Base-by-base conservation (phyloP, 2,329 filamentous ascomycete species). In the Pezicula rhizophila region DNA sequence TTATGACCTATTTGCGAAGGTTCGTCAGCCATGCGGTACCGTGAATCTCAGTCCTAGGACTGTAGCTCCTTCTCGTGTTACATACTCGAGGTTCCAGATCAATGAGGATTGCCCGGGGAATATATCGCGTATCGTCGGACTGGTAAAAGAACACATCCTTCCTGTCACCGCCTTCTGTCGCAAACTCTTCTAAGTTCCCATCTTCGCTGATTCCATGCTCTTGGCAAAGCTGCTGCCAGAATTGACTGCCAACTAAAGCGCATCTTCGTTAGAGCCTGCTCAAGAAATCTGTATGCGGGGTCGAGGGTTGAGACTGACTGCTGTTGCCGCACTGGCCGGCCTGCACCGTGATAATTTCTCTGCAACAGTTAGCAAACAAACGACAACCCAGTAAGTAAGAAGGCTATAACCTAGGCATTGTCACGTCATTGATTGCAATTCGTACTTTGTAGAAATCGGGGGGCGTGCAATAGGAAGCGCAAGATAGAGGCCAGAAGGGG, bases 101-200 rank as follows among this genome's bases (percentile, higher is more conserved):
- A 55, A 99, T 86, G 45, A 99, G 75, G 61, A 99, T 97, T 42
- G 93, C 92, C 65, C 93, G 82, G 10, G 93, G 93, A 58, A 99
- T 97, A 70, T 99, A 99, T 72, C 93, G 82, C 51, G 93, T 99
- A 67, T 99, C 93, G 75, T 99, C 93, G 65, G 91, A 97, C 77
- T 95, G 92, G 74, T 97, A 99, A 79, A 96, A 97, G 73, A 97
- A 97, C 53, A 99, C 93, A 70, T 99, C 93, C 69, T 99, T 99
- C 60, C 93, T 85, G 71, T 99, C 93, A 58, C 92, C 91, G 64
- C 93, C 93, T 69, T 97, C 93, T 44, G 90, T 96, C 64, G 93
- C 93, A 73, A 96, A 96, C 68, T 96, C 91, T 67, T 96, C 91
- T 50, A 99, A 79, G 67, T 97, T 97, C 50, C 93, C 93, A 71